Conservation (phyloP, 805 yeast species). For the Monosporozyma yasuniensis region DNA sequence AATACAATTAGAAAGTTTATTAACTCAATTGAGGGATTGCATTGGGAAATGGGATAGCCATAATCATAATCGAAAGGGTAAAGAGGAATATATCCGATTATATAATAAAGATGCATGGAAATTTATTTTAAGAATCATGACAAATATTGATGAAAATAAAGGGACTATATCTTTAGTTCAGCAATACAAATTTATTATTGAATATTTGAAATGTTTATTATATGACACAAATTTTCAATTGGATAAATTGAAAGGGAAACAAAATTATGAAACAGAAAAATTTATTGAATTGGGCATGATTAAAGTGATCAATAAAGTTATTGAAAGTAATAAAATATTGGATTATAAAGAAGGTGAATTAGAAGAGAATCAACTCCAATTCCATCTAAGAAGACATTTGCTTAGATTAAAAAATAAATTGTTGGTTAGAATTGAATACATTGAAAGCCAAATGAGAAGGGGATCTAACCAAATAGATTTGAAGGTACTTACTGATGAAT, state of each 20-base stretch:
- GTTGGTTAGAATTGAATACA: neutral
- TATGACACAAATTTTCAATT: neutral
- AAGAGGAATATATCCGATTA: constrained; percentile 2
- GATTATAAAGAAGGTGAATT: neutral
- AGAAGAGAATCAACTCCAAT: constrained; percentile 9
- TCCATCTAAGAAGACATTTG: constrained; percentile 19
- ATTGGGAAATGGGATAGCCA: constrained; percentile 14
- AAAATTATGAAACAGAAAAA: constrained; percentile 2
- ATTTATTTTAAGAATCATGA: constrained; percentile 6
- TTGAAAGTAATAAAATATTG: constrained; percentile 8
- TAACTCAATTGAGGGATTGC: constrained; percentile 12
- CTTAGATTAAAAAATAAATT: constrained; percentile 13
- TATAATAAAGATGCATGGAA: constrained; percentile 22
- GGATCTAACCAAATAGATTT: neutral
- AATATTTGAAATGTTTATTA: neutral
- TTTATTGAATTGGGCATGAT: constrained; percentile 21
- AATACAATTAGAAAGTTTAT: constrained; percentile 6
- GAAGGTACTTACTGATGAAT: neutral
- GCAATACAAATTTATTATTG: neutral
- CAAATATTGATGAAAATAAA: neutral
- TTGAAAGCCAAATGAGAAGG: neutral
- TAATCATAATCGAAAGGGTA: neutral
- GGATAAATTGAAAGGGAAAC: neutral
- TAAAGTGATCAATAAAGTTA: constrained; percentile 15
- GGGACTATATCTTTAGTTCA: neutral